phyloP scores from a whole-genome alignment of 2,329 filamentous ascomycete species.

The Pestalotiopsis sp. region DNA sequence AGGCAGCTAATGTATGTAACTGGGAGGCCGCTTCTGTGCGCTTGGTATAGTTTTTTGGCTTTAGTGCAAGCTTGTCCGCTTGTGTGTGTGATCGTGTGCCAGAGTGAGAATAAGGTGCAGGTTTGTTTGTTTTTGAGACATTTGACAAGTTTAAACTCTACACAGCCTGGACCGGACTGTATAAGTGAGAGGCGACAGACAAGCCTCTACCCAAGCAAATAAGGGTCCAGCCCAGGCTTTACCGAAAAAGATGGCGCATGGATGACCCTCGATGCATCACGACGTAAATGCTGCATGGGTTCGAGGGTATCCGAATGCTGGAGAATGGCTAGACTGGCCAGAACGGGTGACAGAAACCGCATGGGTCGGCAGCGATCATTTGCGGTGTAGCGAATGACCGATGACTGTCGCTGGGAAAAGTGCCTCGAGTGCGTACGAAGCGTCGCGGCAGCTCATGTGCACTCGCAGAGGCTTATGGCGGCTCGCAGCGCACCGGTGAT shows the following conservation, averaged over 20 bases:
- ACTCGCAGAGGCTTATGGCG: background rate
- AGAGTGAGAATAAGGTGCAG: background rate
- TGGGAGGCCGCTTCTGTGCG: background rate
- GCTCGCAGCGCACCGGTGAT: constrained; percentile 2
- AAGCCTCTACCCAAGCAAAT: background rate
- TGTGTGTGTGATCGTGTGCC: background rate
- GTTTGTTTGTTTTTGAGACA: background rate
- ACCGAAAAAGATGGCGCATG: background rate
- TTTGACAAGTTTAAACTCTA: background rate
- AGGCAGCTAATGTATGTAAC: background rate
- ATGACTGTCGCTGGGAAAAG: background rate
- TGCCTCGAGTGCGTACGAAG: background rate
- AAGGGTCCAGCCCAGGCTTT: constrained; percentile 8
- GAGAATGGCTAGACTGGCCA: background rate
- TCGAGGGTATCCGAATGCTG: background rate
- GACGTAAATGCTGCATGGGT: constrained; percentile 8
- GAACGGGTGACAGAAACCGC: background rate
- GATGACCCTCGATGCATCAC: constrained; percentile 1
- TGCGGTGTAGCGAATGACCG: constrained; percentile 13
- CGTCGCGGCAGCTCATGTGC: constrained; percentile 1
- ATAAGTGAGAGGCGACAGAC: background rate
- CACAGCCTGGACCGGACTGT: background rate
- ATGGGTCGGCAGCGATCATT: background rate
- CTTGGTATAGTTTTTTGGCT: background rate
- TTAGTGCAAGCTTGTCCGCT: background rate